A percentile compares a stretch with the other conserved stretches of the same genome.
Evolutionary conservation across 208 protist genomes (phyloP).

Genomic region (Phytomonas francai): DNA sequence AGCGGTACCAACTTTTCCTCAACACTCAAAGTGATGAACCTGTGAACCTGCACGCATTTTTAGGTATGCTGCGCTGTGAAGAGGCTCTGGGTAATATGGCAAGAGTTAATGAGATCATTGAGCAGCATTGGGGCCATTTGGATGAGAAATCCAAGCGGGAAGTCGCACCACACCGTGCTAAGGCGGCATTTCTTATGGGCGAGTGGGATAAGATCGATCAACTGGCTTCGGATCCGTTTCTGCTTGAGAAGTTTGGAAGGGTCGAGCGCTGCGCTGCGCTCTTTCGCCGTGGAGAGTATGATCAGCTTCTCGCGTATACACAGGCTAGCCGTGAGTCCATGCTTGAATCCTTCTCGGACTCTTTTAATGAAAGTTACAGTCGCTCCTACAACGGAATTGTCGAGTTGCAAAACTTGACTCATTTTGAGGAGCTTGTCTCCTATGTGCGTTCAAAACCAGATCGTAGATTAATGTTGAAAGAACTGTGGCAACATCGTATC

Average conservation of each 20-base stretch:
- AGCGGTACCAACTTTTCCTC: conserved; percentile 29
- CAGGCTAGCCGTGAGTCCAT: conserved; percentile 48
- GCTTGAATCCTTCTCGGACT: conserved; percentile 71
- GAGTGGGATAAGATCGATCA: conserved; percentile 75
- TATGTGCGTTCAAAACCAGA: conserved; percentile 81
- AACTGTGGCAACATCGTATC: conserved; percentile 89
- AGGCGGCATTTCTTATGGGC: conserved; percentile 72
- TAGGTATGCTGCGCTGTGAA: conserved; percentile 73
- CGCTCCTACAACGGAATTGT: conserved; percentile 93
- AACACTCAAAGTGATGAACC: conserved; percentile 12
- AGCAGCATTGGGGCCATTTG: conserved; percentile 56
- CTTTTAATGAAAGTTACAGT: conserved; percentile 82
- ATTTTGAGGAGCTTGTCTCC: conserved; percentile 98
- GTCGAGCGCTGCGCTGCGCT: conserved; percentile 74
- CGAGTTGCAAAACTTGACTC: conserved; percentile 95
- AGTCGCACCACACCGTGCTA: conserved; percentile 70
- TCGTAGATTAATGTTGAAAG: conserved; percentile 44
- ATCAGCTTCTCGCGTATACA: conserved; percentile 53
- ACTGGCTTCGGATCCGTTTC: conserved; percentile 26
- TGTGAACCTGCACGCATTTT: conserved; percentile 41
- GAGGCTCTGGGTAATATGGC: conserved; percentile 67
- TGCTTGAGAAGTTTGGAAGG: conserved; percentile 44
- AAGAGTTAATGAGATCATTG: conserved; percentile 45
- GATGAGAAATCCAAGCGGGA: conserved; percentile 31
- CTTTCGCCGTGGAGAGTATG: conserved; percentile 47